A percentile compares a stretch with the other conserved stretches of the same genome.
Evolutionary conservation across 2,329 filamentous ascomycete species (phyloP).

Genomic region (Raffaelea arxii): DNA sequence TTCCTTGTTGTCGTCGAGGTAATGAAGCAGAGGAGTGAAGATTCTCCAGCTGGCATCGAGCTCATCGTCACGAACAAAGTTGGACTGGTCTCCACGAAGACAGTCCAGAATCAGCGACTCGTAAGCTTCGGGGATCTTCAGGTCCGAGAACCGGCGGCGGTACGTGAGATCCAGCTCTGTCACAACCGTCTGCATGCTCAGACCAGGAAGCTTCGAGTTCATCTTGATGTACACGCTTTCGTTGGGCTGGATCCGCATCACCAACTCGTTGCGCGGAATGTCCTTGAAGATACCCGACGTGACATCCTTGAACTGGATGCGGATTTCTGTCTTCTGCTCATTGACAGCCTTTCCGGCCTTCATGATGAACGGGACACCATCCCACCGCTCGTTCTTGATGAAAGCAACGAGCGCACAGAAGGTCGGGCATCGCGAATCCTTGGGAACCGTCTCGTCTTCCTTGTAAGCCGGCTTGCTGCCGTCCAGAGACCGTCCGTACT

Average conservation of each 20-base stretch:
- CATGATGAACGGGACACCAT: conserved; percentile 97
- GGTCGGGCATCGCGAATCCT: conserved; percentile 93
- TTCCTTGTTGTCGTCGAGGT: conserved; percentile 98
- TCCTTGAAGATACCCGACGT: conserved; percentile 99
- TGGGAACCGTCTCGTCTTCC: conserved; percentile 96
- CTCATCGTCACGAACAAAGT: conserved; percentile 96
- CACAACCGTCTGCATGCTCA: conserved; percentile 99
- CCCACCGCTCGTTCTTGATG: conserved; percentile 99
- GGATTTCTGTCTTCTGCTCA: conserved; percentile 98
- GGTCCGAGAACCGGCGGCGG: conserved; percentile 93
- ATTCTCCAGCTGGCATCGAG: conserved; percentile 97
- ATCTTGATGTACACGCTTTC: conserved; percentile 99
- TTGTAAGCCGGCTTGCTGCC: conserved; percentile 96
- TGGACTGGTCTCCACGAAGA: conserved; percentile 97
- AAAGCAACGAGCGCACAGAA: conserved; percentile 96
- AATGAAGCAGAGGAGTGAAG: conserved; percentile 94
- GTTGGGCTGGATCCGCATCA: conserved; percentile 98
- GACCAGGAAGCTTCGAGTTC: conserved; percentile 97
- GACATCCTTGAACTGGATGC: conserved; percentile 99
- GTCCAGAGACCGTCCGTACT: conserved; percentile 94
- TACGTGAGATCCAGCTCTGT: conserved; percentile 98
- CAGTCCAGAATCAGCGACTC: conserved; percentile 96
- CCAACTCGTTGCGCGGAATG: conserved; percentile 96
- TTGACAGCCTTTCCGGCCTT: conserved; percentile 98
- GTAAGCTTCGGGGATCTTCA: conserved; percentile 99